Percentiles rank a stretch among this genome's conserved stretches.
Conservation (phyloP, 1,139 yeast genomes). For the Yamadazyma kanchanaburiensis region DNA sequence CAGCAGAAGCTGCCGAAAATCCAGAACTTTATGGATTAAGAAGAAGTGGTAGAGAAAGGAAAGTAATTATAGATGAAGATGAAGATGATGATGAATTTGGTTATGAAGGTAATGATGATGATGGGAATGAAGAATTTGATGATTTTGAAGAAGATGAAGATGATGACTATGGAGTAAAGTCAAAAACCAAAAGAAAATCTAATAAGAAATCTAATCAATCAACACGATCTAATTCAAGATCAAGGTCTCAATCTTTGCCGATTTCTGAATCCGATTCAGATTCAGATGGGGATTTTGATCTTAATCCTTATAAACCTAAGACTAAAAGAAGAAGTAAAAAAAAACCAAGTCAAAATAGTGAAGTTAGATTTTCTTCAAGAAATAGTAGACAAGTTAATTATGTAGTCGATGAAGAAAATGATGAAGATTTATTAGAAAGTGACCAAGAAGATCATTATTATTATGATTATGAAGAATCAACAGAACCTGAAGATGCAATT, state of each 20-base stretch:
- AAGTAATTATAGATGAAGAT: constrained; percentile 22
- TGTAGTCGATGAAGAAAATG: constrained; percentile 69
- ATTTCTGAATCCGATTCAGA: constrained; percentile 13
- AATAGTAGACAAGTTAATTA: constrained; percentile 72
- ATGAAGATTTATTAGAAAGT: constrained; percentile 55
- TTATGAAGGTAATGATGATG: constrained; percentile 13
- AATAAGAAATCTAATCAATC: constrained; percentile 11
- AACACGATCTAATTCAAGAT: no score
- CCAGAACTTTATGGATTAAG: constrained; percentile 93
- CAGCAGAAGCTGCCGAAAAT: constrained; percentile 50
- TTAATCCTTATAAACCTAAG: constrained; percentile 15
- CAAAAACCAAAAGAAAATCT: constrained; percentile 4
- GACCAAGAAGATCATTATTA: constrained; percentile 33
- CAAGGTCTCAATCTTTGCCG: constrained; percentile 6
- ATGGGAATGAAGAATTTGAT: constrained; percentile 14
- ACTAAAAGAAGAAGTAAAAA: constrained; percentile 11
- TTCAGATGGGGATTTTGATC: constrained; percentile 18
- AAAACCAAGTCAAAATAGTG: constrained; percentile 16
- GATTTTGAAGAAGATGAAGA: constrained; percentile 24
- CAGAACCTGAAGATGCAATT: constrained; percentile 42
- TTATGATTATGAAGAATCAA: constrained; percentile 34
- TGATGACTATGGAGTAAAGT: constrained; percentile 15
- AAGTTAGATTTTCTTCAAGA: constrained; percentile 74
- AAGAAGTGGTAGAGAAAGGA: constrained; percentile 74
- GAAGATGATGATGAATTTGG: constrained; percentile 18